Evolutionary conservation across 164 flowering plant species (phyloP), one percentile per base, ranked within the genome.

Genomic region (Sextonia rubra): DNA sequence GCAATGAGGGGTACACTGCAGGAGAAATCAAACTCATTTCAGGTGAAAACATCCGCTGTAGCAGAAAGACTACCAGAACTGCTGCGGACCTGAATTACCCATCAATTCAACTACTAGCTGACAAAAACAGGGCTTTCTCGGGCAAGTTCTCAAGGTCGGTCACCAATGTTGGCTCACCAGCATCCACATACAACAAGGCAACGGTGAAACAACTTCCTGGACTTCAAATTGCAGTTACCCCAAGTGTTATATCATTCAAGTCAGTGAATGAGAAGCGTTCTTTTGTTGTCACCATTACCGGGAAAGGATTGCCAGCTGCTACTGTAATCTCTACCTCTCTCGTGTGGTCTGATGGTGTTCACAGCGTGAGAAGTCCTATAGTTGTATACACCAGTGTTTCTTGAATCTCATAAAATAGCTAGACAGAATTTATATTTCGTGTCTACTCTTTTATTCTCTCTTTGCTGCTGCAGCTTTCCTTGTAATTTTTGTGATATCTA

Each of bases 71-170:
- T 20, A 78, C 77, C 3, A 81, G 56, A 32, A 73, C 82, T 0
- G 86, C 75, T 7, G 81, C 82, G 84, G 88, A 86, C 70, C 80
- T 91, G 2, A 89, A 91, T 72, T 87, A 84, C 61, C 97, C 93
- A 30, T 85, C 92, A 0, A 83, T 88, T 32, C 77, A 85, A 2
- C 44, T 85, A 0, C 72, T 78, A 0, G 70, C 73, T 1, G 0
- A 26, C 0, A 9, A 70, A 0, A 48, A 20, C 0, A 32, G 1
- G 12, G 8, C 72, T 14, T 49, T 82, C 55, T 77, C 56, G 1
- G 74, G 75, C 0, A 74, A 71, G 20, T 91, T 83, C 71, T 63
- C 75, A 23, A 77, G 97, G 66, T 85, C 84, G 0, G 90, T 89
- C 49, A 89, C 93, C 5, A 89, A 91, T 69, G 97, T 91, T 47